Conservation (phyloP, 2,329 filamentous ascomycete genomes). For the Hypoxylon sp. region DNA sequence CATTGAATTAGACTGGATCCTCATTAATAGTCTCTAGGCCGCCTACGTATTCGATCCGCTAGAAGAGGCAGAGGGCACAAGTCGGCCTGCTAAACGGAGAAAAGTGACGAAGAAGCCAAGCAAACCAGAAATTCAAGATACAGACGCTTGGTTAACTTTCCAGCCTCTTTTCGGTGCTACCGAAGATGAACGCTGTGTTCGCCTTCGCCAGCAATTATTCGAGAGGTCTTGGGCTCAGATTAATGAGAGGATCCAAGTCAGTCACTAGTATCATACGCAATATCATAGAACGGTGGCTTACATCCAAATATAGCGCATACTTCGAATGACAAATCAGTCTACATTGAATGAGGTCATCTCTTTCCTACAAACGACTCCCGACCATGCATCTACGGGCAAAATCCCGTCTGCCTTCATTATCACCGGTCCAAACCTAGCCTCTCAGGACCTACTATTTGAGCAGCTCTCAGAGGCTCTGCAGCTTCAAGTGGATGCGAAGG, state of each 20-base stretch:
- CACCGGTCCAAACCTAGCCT: constrained; percentile 83
- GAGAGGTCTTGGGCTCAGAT: constrained; percentile 75
- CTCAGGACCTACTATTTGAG: constrained; percentile 80
- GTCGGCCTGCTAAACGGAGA: constrained; percentile 70
- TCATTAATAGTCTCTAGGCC: constrained; percentile 60
- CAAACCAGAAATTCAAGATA: constrained; percentile 37
- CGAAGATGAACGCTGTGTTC: constrained; percentile 65
- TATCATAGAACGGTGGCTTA: constrained; percentile 17
- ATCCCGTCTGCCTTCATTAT: constrained; percentile 81
- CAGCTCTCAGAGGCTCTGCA: constrained; percentile 74
- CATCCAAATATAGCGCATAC: constrained; percentile 61
- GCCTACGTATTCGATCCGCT: constrained; percentile 74
- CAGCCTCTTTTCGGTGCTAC: constrained; percentile 68
- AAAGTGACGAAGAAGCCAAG: constrained; percentile 63
- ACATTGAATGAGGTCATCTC: constrained; percentile 71
- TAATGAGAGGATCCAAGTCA: constrained; percentile 69
- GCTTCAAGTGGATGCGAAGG: constrained; percentile 64
- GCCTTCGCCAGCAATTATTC: constrained; percentile 72
- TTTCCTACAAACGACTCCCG: constrained; percentile 64
- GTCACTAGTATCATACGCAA: constrained; percentile 59
- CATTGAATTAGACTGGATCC: neutral
- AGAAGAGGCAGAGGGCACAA: constrained; percentile 52
- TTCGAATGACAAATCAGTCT: constrained; percentile 72
- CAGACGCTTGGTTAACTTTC: constrained; percentile 56
- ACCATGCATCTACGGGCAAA: constrained; percentile 58